These are phyloP conservation scores for Flaveria bidentis DNA, from an alignment of 129 eudicot species.

Conservation along the genomic window DNA sequence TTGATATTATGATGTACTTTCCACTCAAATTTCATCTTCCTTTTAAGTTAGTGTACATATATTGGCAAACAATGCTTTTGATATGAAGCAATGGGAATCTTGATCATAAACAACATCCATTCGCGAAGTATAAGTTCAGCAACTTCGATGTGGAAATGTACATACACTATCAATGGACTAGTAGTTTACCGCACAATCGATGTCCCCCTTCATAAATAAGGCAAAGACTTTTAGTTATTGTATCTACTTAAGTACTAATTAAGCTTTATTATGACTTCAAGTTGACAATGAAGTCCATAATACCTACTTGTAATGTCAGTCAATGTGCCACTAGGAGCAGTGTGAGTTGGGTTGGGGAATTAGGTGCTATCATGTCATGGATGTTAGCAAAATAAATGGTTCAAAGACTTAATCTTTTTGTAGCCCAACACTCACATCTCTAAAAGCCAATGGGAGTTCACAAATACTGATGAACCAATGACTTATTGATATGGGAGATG, in stretches of 20 bases:
- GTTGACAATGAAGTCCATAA: slow-evolving; percentile 26
- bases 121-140: not conserved
- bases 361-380: slow-evolving; percentile 31
- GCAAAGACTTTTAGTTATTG: slow-evolving; percentile 11
- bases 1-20: slow-evolving; percentile 27
- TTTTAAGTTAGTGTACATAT: slow-evolving; percentile 25
- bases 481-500: slow-evolving; percentile 10
- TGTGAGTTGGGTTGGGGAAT: slow-evolving; percentile 26
- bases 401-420: slow-evolving; percentile 8
- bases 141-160: not conserved
- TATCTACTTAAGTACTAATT: not conserved
- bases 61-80: slow-evolving; percentile 24
- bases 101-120: not conserved
- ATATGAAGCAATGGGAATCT: slow-evolving; percentile 19
- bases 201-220: slow-evolving; percentile 1
- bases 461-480: slow-evolving; percentile 5
- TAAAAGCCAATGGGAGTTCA: slow-evolving; percentile 7
- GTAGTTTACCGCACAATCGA: slow-evolving; percentile 14
- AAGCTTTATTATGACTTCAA: slow-evolving; percentile 15
- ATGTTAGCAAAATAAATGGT: slow-evolving; percentile 10
- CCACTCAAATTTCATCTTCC: slow-evolving; percentile 28
- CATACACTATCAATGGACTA: not conserved
- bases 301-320: slow-evolving; percentile 32
- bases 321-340: slow-evolving; percentile 27
- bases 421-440: slow-evolving; percentile 1